phyloP scores from a whole-genome alignment of 2,329 filamentous ascomycete species.

The Alternaria brassicae region DNA sequence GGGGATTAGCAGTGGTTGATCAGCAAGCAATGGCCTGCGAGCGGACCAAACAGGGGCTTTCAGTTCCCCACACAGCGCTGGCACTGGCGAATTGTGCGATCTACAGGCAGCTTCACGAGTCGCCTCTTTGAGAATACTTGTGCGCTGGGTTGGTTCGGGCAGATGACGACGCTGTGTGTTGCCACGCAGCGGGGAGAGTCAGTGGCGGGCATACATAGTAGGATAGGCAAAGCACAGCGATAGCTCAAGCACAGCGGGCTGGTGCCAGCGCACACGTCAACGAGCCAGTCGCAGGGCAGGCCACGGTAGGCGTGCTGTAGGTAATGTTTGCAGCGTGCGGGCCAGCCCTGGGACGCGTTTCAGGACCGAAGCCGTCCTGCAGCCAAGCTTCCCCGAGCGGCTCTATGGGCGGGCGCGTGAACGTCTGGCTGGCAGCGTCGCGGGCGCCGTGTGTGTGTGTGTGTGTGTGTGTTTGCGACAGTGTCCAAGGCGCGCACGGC shows the following conservation, averaged over 20 bases:
- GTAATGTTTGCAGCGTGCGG: constrained; percentile 12
- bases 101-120: constrained; percentile 9
- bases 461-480: too few relatives aligned
- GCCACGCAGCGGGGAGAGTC: background rate
- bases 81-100: constrained; percentile 17
- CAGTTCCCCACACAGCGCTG: constrained; percentile 11
- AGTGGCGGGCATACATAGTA: background rate
- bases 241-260: background rate
- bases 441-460: background rate
- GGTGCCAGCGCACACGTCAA: constrained; percentile 13
- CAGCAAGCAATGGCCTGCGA: constrained; percentile 15
- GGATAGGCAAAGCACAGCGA: background rate
- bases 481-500: background rate
- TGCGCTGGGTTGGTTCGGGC: constrained; percentile 14
- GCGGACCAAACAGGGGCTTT: constrained; percentile 20
- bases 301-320: constrained; percentile 10
- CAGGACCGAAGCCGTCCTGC: constrained; percentile 21
- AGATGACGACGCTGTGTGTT: constrained; percentile 28
- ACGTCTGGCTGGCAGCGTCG: constrained; percentile 1
- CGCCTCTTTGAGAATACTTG: constrained; percentile 28
- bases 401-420: constrained; percentile 19
- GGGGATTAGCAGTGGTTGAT: constrained; percentile 14
- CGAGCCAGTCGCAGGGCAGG: too few relatives aligned
- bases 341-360: constrained; percentile 22
- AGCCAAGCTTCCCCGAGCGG: constrained; percentile 24